Base-by-base conservation (phyloP, 192 early-diverging fungal species). In the Entomortierella chlamydospora region DNA sequence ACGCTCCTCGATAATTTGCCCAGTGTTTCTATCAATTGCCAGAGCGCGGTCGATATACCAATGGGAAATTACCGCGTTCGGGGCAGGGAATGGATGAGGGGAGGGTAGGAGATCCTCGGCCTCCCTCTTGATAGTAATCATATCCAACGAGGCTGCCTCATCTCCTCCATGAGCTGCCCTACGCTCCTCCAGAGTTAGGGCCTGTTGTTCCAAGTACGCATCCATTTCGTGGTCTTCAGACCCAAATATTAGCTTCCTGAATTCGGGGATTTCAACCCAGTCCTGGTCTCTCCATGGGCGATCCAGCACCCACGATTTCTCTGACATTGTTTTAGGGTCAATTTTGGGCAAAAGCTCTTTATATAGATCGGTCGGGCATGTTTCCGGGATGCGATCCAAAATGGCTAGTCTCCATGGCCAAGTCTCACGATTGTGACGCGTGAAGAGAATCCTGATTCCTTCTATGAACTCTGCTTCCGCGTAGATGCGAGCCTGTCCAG, bases 371-470 rank as follows among this genome's bases (percentile, higher is more conserved):
- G 82, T 82, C 42, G 87, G 87, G 5, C 76, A 82, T 4, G 87
- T 86, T 59, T 91, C 86, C 1, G 92, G 92, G 0, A 94, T 73
- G 39, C 88, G 82, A 13, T 72, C 70, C 18, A 91, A 62, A 55
- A 93, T 89, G 3, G 81, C 77, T 18, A 93, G 68, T 20, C 93
- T 81, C 71, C 87, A 89, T 22, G 90, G 90, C 51, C 88, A 61
- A 0, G 88, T 68, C 39, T 92, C 88, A 4, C 72, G 34, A 2
- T 88, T 85, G 57, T 93, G 91, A 0, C 89, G 84, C 45, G 82
- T 88, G 41, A 93, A 88, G 20, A 94, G 61, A 7, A 87, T 77
- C 56, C 87, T 83, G 30, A 93, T 60, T 1, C 87, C 93, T 47
- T 81, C 59, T 45, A 89, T 69, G 34, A 89, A 84, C 56, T 87